Conservation (phyloP, 306 rosid genomes). For the Begonia peltatifolia region DNA sequence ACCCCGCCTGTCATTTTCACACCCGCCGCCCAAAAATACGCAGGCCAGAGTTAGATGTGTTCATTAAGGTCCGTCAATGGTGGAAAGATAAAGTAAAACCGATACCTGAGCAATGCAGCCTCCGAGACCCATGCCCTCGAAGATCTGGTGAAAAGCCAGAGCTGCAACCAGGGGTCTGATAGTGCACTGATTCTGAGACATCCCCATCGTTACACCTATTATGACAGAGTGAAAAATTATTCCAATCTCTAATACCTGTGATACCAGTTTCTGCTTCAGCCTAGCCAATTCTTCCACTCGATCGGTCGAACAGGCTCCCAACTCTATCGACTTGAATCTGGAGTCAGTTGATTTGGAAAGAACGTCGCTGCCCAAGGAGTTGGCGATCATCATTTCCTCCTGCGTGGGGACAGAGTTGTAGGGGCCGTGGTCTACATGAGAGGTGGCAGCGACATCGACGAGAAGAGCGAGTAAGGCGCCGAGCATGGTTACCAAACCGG, state of each 20-base stretch:
- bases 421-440: conserved; percentile 46
- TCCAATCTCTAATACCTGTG: conserved; percentile 83
- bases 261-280: conserved; percentile 70
- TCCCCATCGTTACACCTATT: conserved; percentile 85
- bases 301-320: conserved; percentile 2
- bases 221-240: conserved; percentile 87
- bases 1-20: conserved; percentile 53
- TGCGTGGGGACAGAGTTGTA: conserved; percentile 31
- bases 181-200: conserved; percentile 92
- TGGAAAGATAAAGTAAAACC: neutral
- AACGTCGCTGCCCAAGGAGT: conserved; percentile 5
- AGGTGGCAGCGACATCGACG: conserved; percentile 66
- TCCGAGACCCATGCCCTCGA: conserved; percentile 96
- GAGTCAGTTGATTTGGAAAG: conserved; percentile 2
- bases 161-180: conserved; percentile 78
- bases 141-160: conserved; percentile 83
- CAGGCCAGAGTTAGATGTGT: too few species aligned
- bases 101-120: conserved; percentile 93
- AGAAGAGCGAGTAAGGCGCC: conserved; percentile 52
- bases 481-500: conserved; percentile 60
- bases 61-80: too few species aligned
- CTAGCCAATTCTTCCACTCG: conserved; percentile 23
- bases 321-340: conserved; percentile 7
- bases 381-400: conserved; percentile 8
- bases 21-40: too few species aligned